Conservation (phyloP, 2,329 filamentous ascomycete species). For the Botrytis pseudocinerea region DNA sequence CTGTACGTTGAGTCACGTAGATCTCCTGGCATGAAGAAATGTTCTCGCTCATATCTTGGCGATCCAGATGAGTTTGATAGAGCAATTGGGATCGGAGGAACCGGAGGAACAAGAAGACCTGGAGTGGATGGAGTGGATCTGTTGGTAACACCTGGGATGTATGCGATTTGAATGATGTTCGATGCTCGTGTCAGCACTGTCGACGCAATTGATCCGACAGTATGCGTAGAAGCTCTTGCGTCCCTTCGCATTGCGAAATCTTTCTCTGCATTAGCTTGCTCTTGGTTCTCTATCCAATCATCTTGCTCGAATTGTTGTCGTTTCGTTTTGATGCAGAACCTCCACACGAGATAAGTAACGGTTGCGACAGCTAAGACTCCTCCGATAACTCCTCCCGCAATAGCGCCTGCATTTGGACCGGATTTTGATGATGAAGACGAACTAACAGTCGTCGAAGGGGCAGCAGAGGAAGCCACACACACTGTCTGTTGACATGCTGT, state of each 20-base stretch:
- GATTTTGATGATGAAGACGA: constrained; percentile 41
- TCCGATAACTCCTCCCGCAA: constrained; percentile 88
- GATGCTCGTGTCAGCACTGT: constrained; percentile 94
- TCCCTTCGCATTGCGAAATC: constrained; percentile 55
- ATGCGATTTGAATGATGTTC: constrained; percentile 99
- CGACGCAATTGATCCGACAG: constrained; percentile 89
- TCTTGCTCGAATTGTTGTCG: constrained; percentile 65
- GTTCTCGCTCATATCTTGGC: constrained; percentile 70
- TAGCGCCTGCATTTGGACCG: constrained; percentile 74
- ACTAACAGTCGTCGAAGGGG: constrained; percentile 32
- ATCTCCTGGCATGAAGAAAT: constrained; percentile 91
- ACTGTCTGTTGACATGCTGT: constrained; percentile 57
- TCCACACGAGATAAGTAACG: constrained; percentile 79
- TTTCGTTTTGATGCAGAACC: constrained; percentile 80
- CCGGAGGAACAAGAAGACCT: constrained; percentile 79
- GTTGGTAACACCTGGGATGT: constrained; percentile 96
- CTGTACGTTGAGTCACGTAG: constrained; percentile 91
- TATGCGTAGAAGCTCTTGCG: constrained; percentile 75
- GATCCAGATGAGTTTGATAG: constrained; percentile 56
- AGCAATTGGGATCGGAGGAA: constrained; percentile 81
- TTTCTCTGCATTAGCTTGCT: constrained; percentile 55
- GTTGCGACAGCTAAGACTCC: constrained; percentile 75
- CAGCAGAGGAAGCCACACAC: constrained; percentile 49
- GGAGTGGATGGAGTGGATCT: constrained; percentile 82
- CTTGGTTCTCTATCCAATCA: constrained; percentile 53